phyloP scores from a whole-genome alignment of 225 moss, liverwort and hornwort species.

The Rhytidiadelphus loreus region DNA sequence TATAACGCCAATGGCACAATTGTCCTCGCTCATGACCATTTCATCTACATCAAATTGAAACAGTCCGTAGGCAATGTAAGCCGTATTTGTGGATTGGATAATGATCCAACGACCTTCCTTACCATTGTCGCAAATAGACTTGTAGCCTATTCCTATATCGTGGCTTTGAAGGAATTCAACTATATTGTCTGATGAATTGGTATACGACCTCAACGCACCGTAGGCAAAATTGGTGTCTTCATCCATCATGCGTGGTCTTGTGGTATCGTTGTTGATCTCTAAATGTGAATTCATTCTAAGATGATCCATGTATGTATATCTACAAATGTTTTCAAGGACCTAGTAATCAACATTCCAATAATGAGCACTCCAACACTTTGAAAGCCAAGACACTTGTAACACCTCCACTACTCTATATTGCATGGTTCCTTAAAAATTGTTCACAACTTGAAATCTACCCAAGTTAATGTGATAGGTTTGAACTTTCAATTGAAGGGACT shows the following conservation, averaged over 20 bases:
- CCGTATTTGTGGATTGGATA: neutral
- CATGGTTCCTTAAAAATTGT: rapidly evolving
- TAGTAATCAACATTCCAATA: too few species aligned
- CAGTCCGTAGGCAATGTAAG: neutral
- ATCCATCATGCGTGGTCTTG: too few species aligned
- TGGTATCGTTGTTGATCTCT: neutral
- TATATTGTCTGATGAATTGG: rapidly evolving
- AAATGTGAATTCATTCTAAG: too few species aligned
- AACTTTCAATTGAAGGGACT: neutral
- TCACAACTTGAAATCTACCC: too few species aligned
- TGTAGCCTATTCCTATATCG: neutral
- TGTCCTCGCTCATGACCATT: rapidly evolving
- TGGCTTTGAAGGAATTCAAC: neutral
- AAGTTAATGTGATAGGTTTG: too few species aligned
- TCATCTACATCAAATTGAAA: neutral
- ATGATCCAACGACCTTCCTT: neutral
- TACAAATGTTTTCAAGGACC: rapidly evolving
- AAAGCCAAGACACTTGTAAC: neutral
- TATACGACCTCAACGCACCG: neutral
- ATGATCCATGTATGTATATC: too few species aligned
- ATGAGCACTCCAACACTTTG: neutral
- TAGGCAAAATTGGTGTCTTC: neutral
- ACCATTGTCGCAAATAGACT: neutral
- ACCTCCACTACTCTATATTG: rapidly evolving
- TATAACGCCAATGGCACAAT: neutral